Conservation (phyloP, 2,329 filamentous ascomycete species). For the Pseudocercospora eumusae region DNA sequence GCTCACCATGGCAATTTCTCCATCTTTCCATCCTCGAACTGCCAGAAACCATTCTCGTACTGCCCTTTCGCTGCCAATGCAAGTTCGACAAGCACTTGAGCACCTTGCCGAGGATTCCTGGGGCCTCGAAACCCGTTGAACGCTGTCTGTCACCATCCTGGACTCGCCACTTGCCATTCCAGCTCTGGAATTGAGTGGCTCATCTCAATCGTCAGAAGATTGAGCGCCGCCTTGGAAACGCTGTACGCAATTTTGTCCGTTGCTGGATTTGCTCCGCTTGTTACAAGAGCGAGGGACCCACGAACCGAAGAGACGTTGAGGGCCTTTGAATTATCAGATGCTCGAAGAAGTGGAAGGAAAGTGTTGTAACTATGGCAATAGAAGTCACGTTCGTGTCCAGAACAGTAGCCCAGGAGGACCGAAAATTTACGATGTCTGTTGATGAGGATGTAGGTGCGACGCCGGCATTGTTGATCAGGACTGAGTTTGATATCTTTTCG, state of each 20-base stretch:
- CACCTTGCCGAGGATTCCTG: conserved; percentile 32
- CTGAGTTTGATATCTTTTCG: conserved; percentile 20
- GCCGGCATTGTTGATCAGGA: conserved; percentile 47
- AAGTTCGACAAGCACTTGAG: conserved; percentile 28
- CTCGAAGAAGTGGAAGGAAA: conserved; percentile 38
- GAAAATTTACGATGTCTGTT: conserved; percentile 6
- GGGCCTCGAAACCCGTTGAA: conserved; percentile 32
- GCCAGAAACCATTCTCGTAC: conserved; percentile 30
- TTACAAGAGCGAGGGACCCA: conserved; percentile 31
- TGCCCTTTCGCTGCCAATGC: conserved; percentile 20
- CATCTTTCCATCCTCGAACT: conserved; percentile 19
- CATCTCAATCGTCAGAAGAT: conserved; percentile 33
- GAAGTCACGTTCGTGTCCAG: conserved; percentile 47
- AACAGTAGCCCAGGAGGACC: background rate
- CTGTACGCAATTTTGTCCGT: conserved; percentile 34
- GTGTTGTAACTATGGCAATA: conserved; percentile 41
- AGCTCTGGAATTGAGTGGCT: conserved; percentile 22
- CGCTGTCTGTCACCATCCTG: conserved; percentile 33
- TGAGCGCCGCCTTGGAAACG: conserved; percentile 31
- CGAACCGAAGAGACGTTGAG: conserved; percentile 42
- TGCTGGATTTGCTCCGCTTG: conserved; percentile 35
- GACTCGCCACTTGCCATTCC: conserved; percentile 26
- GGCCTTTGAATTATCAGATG: conserved; percentile 32
- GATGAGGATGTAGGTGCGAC: conserved; percentile 35
- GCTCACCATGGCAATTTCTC: conserved; percentile 21